phyloP scores from a whole-genome alignment of 805 yeast genomes.

The Saturnispora galanensis region DNA sequence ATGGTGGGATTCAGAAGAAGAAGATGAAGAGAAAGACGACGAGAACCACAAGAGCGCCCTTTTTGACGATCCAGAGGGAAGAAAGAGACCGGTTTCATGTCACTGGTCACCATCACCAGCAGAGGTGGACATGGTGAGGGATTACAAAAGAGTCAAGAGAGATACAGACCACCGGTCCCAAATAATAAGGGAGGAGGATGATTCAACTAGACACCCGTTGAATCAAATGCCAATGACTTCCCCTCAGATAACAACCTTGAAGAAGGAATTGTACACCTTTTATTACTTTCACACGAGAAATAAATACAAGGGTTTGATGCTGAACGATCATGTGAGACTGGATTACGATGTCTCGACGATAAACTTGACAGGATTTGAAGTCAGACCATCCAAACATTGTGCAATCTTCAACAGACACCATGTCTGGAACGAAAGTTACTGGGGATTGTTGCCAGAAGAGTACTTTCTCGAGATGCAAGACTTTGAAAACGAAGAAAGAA shows the following conservation, averaged over 20 bases:
- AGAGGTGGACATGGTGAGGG: not conserved
- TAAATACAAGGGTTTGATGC: not conserved
- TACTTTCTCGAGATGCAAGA: constrained; percentile 1
- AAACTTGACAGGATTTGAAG: constrained; percentile 3
- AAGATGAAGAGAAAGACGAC: not conserved
- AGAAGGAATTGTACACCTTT: constrained; percentile 1
- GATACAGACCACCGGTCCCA: not conserved
- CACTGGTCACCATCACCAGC: constrained; percentile 5
- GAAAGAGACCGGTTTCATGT: constrained; percentile 3
- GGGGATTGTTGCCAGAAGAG: constrained; percentile 3
- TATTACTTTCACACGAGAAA: constrained; percentile 2
- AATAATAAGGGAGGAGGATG: too few species aligned
- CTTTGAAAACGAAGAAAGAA: not conserved
- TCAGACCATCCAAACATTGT: not conserved
- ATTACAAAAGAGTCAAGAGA: not conserved
- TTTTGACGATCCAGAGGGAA: not conserved
- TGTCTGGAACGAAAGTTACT: constrained; percentile 2
- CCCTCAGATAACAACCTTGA: constrained; percentile 5
- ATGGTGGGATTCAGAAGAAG: constrained; percentile 8
- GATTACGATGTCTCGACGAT: not conserved
- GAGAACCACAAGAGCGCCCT: not conserved
- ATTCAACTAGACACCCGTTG: too few species aligned
- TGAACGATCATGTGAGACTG: not conserved
- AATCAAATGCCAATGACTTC: not conserved
- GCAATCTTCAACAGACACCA: not conserved